Evolutionary conservation across 257 asterid species (phyloP).

Genomic region (Phtheirospermum japonicum): DNA sequence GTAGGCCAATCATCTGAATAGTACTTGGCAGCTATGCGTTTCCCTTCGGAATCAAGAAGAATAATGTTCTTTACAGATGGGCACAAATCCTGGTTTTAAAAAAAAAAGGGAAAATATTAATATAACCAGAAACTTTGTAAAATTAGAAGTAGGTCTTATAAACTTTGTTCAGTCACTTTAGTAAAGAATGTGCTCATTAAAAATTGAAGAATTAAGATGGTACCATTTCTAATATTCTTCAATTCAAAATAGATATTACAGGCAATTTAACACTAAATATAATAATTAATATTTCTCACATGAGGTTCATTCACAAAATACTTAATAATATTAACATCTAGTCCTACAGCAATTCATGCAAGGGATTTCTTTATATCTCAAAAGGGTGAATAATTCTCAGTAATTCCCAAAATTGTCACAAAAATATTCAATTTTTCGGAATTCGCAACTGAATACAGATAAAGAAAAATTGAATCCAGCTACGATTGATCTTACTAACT

Average conservation of each 20-base stretch:
- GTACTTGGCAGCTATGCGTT: slow-evolving; percentile 10
- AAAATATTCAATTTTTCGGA: no score
- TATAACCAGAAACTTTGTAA: background rate
- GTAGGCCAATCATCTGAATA: slow-evolving; percentile 6
- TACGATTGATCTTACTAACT: background rate
- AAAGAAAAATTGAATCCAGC: background rate
- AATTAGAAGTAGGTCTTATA: background rate
- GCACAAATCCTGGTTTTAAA: slow-evolving; percentile 1
- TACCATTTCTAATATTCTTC: background rate
- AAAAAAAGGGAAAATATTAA: background rate
- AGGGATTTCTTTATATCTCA: background rate
- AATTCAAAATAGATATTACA: background rate
- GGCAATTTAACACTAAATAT: background rate
- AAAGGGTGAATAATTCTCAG: background rate
- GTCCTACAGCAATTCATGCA: background rate
- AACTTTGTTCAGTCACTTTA: background rate
- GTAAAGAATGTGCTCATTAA: no score
- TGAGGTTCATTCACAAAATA: background rate
- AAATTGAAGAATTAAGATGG: no score
- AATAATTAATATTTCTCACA: background rate
- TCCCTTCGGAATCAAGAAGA: slow-evolving; percentile 11
- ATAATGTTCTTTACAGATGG: slow-evolving; percentile 6
- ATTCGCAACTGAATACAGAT: background rate
- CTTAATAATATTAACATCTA: background rate
- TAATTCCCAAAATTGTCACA: background rate